phyloP scores from a whole-genome alignment of 441 rosid species.

The Syzygium syzygioides region DNA sequence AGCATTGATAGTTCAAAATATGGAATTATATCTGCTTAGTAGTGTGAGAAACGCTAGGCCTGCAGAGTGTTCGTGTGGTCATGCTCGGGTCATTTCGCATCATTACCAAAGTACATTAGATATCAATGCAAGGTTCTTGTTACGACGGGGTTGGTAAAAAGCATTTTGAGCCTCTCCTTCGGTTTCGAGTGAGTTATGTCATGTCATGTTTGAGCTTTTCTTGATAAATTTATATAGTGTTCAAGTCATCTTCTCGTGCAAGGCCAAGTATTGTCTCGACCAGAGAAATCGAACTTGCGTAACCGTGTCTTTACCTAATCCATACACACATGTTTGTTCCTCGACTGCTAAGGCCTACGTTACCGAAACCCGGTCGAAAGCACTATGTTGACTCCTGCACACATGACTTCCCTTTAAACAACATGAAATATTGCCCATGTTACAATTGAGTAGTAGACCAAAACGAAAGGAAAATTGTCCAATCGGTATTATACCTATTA shows the following conservation, averaged over 20 bases:
- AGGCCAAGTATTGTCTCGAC: background rate
- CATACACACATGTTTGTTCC: background rate
- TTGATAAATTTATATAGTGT: background rate
- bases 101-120: background rate
- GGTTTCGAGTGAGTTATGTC: background rate
- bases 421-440: background rate
- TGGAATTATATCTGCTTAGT: background rate
- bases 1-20: background rate
- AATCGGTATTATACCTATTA: background rate
- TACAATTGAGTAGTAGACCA: background rate
- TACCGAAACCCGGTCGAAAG: background rate
- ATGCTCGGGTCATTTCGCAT: background rate
- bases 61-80: background rate
- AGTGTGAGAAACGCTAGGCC: background rate
- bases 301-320: background rate
- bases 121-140: background rate
- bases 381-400: background rate
- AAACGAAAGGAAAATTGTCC: background rate
- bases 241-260: background rate
- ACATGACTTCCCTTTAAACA: background rate
- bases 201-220: background rate
- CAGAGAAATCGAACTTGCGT: background rate
- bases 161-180: rapidly evolving
- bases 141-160: background rate
- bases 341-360: background rate